Evolutionary conservation across 306 rosid species (phyloP), one percentile per base, ranked within the genome.

Genomic region (Trifolium subterraneum): DNA sequence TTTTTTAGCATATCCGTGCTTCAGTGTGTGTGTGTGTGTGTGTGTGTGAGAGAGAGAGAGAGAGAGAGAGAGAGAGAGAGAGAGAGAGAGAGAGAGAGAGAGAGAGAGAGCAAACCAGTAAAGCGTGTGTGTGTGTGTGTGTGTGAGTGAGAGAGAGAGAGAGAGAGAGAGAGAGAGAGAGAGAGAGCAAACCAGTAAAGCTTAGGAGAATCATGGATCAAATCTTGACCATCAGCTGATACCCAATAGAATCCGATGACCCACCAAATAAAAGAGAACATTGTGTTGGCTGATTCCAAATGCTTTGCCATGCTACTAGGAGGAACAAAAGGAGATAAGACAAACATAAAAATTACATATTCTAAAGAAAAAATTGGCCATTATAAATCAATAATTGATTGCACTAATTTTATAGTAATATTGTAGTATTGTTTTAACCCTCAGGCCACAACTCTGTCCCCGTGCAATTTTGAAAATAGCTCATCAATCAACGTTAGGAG

Each of bases 181-280:
- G 68, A 20, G 60, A 71, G 80, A 72, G 78, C 89, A 75, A 68
- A 94, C 99, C 99, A 94, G 86, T 92, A 94, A 63, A 94, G 97
- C 83, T 78, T 86, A 33, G 98, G 97, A 60, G 99, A 87, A 67
- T 69, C 84, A 4, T 19, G 85, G 25, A 90, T 87, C 77, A 94
- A 79, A 84, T 80, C 8, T 76, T 86, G 92, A 68, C 89, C 87
- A 54, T 88, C 95, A 0, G 96, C 88, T 60, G 99, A 94, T 33
- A 92, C 89, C 99, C 99, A 94, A 78, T 90, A 94, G 83, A 94
- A 94, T 66, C 99, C 99, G 51, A 94, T 80, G 69, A 94, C 92
- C 99, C 99, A 92, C 99, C 99, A 94, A 82, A 92, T 85, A 77
- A 94, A 94, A 23, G 99, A 94, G 79, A 94, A 94, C 96, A 92